Conservation (phyloP, 1,284 basidiomycete genomes). For the Pisolithus thermaeus region DNA sequence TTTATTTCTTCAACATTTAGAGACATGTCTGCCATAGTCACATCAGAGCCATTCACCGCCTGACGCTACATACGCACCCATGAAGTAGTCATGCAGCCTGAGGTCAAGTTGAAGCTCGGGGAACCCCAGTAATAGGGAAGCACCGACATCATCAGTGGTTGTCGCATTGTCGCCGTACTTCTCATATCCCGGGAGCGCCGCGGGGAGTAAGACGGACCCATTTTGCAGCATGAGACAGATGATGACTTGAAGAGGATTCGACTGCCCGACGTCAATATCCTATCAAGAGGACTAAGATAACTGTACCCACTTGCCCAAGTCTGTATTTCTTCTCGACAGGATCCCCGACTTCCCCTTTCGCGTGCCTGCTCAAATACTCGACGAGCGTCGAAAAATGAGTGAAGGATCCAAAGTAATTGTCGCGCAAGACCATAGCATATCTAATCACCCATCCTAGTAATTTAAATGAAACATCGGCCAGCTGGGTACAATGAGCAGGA, state of each 20-base stretch:
- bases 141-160: conserved; percentile 38
- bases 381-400: conserved; percentile 84
- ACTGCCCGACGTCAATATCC: conserved; percentile 37
- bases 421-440: conserved; percentile 79
- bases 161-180: conserved; percentile 15
- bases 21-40: conserved; percentile 58
- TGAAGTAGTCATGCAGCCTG: conserved; percentile 76
- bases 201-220: conserved; percentile 61
- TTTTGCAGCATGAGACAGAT: conserved; percentile 52
- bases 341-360: conserved; percentile 64
- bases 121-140: conserved; percentile 51
- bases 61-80: conserved; percentile 54
- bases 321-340: conserved; percentile 76
- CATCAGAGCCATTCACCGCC: not conserved
- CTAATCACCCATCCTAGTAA: conserved; percentile 82
- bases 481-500: conserved; percentile 29
- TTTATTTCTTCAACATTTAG: conserved; percentile 62
- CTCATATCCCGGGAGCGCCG: conserved; percentile 71
- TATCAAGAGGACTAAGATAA: not conserved
- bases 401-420: conserved; percentile 90
- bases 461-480: conserved; percentile 57
- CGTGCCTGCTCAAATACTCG: conserved; percentile 75
- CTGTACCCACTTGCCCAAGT: conserved; percentile 54
- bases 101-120: conserved; percentile 73
- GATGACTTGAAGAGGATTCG: conserved; percentile 76